Base-by-base conservation (phyloP, 148 eudicot species). In the Chenopodium berlandieri region DNA sequence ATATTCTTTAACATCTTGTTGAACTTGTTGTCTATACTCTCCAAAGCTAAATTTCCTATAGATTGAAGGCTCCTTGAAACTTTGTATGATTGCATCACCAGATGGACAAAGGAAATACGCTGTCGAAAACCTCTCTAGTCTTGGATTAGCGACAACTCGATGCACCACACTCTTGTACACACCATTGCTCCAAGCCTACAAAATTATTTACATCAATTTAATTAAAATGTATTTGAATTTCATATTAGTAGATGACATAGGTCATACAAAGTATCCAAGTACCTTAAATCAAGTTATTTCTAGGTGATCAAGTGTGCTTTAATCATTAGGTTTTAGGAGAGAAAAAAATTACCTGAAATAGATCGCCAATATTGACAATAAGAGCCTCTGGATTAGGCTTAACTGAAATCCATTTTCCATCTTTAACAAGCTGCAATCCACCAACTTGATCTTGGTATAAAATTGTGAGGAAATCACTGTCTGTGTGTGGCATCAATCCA, bases 141-240 rank as follows among this genome's bases (percentile, higher is more conserved):
- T 54, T 75, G 75, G 77, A 56, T 91, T 95, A 7, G 93, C 85
- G 23, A 95, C 88, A 48, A 95, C 98, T 19, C 98, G 84, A 56
- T 95, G 99, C 66, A 92, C 92, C 77, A 93, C 98, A 48, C 99
- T 95, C 88, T 84, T 94, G 74, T 95, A 95, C 40, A 88, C 87
- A 25, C 92, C 89, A 44, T 95, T 95, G 89, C 99, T 95, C 98
- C 99, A 95, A 13, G 94, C 99, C 99, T 95, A 78, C 7, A 78
- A 81, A 37, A 37, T 37, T 5, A 37, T 37, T 37, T 5, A 37
- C 44, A 5, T 37, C 44, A 37, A 37, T 37, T 0, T 37, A 37
- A 37, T 5, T 37, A 37, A 5, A 37, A 37, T 37, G 44, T 37
- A 6, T 37, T 37, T 37, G 44, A 37, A 37, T 37, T 37, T 37